These are phyloP conservation scores for Albatrellus sp. DNA, from an alignment of 1,284 basidiomycete genomes.

Conservation along the genomic window DNA sequence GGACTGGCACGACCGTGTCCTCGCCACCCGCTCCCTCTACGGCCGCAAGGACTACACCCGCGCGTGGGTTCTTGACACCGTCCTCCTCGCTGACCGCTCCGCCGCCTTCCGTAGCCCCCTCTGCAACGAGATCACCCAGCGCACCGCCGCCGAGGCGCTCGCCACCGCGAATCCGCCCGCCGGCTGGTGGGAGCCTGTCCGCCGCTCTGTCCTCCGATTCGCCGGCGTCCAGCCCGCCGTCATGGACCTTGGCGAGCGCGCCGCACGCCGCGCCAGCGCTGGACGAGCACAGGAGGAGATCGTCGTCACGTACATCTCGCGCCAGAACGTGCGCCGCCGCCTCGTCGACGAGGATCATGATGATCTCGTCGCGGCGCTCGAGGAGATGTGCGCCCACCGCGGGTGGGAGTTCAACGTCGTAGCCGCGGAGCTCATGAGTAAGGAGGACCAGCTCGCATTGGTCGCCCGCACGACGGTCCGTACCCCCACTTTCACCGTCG, in stretches of 20 bases:
- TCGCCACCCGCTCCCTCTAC: slow-evolving; percentile 15
- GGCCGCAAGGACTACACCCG: slow-evolving; percentile 10
- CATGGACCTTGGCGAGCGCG: background rate
- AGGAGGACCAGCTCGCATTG: slow-evolving; percentile 59
- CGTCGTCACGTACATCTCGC: slow-evolving; percentile 65
- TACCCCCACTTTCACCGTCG: slow-evolving; percentile 6
- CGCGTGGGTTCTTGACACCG: slow-evolving; percentile 44
- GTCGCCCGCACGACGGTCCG: slow-evolving; percentile 54
- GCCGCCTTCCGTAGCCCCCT: slow-evolving; percentile 56
- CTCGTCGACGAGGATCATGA: slow-evolving; percentile 50
- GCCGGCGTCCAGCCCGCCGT: slow-evolving; percentile 32
- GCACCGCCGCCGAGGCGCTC: slow-evolving; percentile 51
- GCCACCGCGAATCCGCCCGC: slow-evolving; percentile 1
- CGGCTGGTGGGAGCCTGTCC: slow-evolving; percentile 61
- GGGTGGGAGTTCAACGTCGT: slow-evolving; percentile 55
- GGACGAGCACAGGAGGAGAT: slow-evolving; percentile 32
- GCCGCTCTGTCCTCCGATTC: slow-evolving; percentile 48
- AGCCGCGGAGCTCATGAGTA: slow-evolving; percentile 51
- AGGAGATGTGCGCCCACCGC: slow-evolving; percentile 38
- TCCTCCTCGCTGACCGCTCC: slow-evolving; percentile 60
- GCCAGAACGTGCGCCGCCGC: slow-evolving; percentile 46
- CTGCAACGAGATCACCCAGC: slow-evolving; percentile 51
- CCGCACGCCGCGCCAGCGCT: background rate
- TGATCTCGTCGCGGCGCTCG: slow-evolving; percentile 41
- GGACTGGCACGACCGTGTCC: slow-evolving; percentile 59